phyloP scores from a whole-genome alignment of 257 asterid species.

The Nicotiana benthamiana region DNA sequence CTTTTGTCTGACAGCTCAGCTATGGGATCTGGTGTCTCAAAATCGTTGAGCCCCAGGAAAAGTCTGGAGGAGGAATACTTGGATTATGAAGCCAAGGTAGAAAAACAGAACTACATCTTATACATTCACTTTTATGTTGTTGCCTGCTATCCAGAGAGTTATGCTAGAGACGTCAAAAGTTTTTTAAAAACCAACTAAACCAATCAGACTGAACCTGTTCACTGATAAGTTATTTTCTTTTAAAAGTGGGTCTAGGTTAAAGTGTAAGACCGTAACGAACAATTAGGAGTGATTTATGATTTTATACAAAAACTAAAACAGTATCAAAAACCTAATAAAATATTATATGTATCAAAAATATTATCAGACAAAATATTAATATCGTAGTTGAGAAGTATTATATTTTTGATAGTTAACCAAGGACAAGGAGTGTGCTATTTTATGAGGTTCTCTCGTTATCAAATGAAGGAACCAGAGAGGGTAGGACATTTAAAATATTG shows the following conservation, averaged over 20 bases:
- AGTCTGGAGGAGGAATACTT: conserved; percentile 91
- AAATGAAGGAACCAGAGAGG: no score
- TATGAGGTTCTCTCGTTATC: no score
- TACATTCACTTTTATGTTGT: background rate
- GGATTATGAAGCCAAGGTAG: conserved; percentile 84
- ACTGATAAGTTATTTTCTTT: no score
- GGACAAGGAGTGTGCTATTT: no score
- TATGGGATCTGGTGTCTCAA: conserved; percentile 38
- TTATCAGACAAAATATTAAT: no score
- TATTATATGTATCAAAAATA: no score
- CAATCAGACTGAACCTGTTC: background rate
- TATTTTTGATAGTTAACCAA: no score
- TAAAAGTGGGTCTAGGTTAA: background rate
- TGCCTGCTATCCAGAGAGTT: background rate
- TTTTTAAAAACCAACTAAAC: background rate
- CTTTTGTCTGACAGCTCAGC: conserved; percentile 35
- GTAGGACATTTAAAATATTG: no score
- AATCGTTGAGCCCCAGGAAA: conserved; percentile 51
- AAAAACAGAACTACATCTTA: background rate
- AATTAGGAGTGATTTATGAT: background rate
- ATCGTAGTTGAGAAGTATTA: no score
- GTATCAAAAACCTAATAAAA: no score
- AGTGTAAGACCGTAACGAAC: background rate
- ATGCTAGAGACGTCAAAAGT: background rate
- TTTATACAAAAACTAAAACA: no score